Evolutionary conservation across 805 yeast species (phyloP).

Genomic region (Candida coleopterorum): DNA sequence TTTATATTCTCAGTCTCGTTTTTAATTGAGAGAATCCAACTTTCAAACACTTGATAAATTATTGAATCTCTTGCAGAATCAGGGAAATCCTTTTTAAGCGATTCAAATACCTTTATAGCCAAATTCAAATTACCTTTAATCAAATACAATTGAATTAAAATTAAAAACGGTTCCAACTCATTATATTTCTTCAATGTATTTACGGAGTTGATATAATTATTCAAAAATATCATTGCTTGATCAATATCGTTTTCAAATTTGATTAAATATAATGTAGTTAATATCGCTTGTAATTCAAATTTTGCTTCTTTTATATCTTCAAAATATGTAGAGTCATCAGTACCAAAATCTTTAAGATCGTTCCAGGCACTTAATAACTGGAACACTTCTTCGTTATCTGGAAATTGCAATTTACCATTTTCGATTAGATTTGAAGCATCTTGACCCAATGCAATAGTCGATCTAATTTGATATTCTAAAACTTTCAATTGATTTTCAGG

Average conservation of each 20-base stretch:
- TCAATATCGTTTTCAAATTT: slow-evolving; percentile 32
- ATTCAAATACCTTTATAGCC: slow-evolving; percentile 29
- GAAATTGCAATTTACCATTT: slow-evolving; percentile 26
- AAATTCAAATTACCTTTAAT: slow-evolving; percentile 30
- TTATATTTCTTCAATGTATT: slow-evolving; percentile 17
- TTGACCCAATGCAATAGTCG: slow-evolving; percentile 30
- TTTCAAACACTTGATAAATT: slow-evolving; percentile 71
- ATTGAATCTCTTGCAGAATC: slow-evolving; percentile 54
- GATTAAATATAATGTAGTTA: slow-evolving; percentile 35
- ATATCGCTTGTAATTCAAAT: slow-evolving; percentile 38
- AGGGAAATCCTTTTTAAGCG: slow-evolving; percentile 28
- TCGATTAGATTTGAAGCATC: slow-evolving; percentile 39
- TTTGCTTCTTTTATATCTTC: slow-evolving; percentile 32
- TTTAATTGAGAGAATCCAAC: slow-evolving; percentile 48
- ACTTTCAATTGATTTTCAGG: slow-evolving; percentile 33
- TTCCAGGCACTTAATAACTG: slow-evolving; percentile 39
- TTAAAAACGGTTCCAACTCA: slow-evolving; percentile 39
- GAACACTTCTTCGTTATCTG: slow-evolving; percentile 31
- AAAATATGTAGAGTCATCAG: slow-evolving; percentile 39
- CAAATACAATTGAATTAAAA: slow-evolving; percentile 37
- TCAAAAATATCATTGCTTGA: slow-evolving; percentile 30
- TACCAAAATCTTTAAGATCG: slow-evolving; percentile 39
- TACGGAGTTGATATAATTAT: slow-evolving; percentile 19
- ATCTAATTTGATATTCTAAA: slow-evolving; percentile 38
- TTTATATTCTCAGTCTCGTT: slow-evolving; percentile 39